These are phyloP conservation scores for Annulohypoxylon moriforme DNA, from an alignment of 495 filamentous ascomycete genomes.

Conservation along the genomic window DNA sequence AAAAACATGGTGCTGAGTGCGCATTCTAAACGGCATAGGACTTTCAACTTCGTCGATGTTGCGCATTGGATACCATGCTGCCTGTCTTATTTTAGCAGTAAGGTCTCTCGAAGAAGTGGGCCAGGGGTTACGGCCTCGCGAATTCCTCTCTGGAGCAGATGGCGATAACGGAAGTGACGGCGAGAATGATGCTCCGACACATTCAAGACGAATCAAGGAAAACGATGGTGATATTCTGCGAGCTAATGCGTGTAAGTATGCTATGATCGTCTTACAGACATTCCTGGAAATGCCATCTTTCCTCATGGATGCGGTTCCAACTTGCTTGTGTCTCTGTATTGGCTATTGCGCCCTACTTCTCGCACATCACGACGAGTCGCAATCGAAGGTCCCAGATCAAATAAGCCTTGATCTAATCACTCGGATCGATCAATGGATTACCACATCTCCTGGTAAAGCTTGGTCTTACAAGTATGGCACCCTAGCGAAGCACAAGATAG, in stretches of 20 bases:
- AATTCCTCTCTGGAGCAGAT: conserved; percentile 30
- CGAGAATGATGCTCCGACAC: conserved; percentile 14
- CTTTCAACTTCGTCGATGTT: conserved; percentile 46
- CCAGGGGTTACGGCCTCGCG: conserved; percentile 39
- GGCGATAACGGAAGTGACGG: conserved; percentile 30
- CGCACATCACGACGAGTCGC: conserved; percentile 45
- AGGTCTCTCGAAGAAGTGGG: conserved; percentile 43
- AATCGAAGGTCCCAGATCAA: conserved; percentile 42
- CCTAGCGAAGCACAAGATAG: conserved; percentile 44
- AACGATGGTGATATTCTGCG: conserved; percentile 24
- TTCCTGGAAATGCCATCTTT: conserved; percentile 48
- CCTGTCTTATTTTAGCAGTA: conserved; percentile 46
- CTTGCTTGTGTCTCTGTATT: conserved; percentile 43
- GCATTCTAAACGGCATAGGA: conserved; percentile 31
- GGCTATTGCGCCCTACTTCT: conserved; percentile 47
- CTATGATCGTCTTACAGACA: conserved; percentile 41
- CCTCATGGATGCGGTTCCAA: conserved; percentile 41
- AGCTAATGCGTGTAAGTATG: conserved; percentile 43
- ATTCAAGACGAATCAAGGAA: conserved; percentile 2
- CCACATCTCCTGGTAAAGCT: conserved; percentile 43
- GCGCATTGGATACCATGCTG: conserved; percentile 45
- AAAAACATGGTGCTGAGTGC: neutral
- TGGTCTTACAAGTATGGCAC: conserved; percentile 46
- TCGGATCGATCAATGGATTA: conserved; percentile 45
- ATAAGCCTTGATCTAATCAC: conserved; percentile 40